phyloP scores from a whole-genome alignment of 768 basidiomycete species.

The Leccinum variicolor region DNA sequence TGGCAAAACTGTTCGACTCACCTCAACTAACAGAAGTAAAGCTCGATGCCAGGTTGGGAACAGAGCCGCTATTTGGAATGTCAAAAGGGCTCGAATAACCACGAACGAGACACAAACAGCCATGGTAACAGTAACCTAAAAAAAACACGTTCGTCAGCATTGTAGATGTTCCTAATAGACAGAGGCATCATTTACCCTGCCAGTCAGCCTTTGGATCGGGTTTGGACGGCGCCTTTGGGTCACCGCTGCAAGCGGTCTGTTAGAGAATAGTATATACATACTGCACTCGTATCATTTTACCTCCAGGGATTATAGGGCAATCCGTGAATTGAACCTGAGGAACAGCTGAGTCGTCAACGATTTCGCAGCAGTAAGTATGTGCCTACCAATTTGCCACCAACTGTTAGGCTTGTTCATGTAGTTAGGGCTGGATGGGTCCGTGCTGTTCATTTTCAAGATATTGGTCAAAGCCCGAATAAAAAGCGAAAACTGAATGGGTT shows the following conservation, averaged over 20 bases:
- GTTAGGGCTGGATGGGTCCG: neutral
- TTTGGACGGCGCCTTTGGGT: conserved; percentile 9
- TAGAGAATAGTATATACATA: too few relatives aligned
- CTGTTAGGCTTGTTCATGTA: conserved; percentile 17
- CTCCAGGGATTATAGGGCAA: conserved; percentile 14
- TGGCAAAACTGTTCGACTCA: neutral
- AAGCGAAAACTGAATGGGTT: conserved; percentile 17
- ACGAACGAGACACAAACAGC: conserved; percentile 1
- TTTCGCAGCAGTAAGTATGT: too few relatives aligned
- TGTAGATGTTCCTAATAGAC: neutral
- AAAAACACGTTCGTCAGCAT: conserved; percentile 1
- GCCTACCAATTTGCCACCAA: conserved; percentile 21
- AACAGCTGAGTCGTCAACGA: neutral
- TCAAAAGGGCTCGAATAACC: neutral
- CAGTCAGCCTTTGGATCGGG: conserved; percentile 2
- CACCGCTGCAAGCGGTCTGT: conserved; percentile 11
- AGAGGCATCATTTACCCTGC: conserved; percentile 4
- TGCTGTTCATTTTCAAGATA: conserved; percentile 3
- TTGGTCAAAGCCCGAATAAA: conserved; percentile 17
- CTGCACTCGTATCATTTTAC: neutral
- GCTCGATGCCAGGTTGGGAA: conserved; percentile 23
- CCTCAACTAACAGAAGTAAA: conserved; percentile 11
- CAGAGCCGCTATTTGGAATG: conserved; percentile 11
- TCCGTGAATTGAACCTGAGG: conserved; percentile 17
- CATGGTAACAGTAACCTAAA: conserved; percentile 20